Evolutionary conservation across 176 grass and related monocot genomes (phyloP).

Genomic region (Alloteropsis semialata): DNA sequence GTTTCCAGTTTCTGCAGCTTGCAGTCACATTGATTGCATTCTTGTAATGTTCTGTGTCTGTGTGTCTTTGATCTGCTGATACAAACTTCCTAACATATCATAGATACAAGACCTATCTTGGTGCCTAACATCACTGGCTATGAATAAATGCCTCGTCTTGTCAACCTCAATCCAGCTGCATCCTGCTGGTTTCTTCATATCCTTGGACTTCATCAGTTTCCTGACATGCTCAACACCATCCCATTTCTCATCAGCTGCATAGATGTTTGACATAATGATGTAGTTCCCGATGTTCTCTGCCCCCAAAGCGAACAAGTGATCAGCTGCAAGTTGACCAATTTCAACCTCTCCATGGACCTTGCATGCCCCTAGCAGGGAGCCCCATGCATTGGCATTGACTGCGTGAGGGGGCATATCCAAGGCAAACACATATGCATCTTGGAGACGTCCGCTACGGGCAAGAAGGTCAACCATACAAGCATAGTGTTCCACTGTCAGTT

Average conservation of each 20-base stretch:
- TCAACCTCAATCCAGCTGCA: slow-evolving; percentile 72
- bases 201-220: slow-evolving; percentile 59
- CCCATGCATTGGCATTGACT: slow-evolving; percentile 58
- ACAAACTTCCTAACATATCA: slow-evolving; percentile 41
- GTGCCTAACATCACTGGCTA: slow-evolving; percentile 50
- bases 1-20: not conserved
- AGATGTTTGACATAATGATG: slow-evolving; percentile 72
- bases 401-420: slow-evolving; percentile 44
- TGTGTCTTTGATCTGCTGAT: slow-evolving; percentile 54
- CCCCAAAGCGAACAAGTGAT: slow-evolving; percentile 50
- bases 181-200: slow-evolving; percentile 76
- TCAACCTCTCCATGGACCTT: slow-evolving; percentile 55
- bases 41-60: not conserved
- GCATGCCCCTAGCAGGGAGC: slow-evolving; percentile 54
- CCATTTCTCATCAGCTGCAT: slow-evolving; percentile 68
- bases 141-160: slow-evolving; percentile 54
- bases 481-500: slow-evolving; percentile 53
- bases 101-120: slow-evolving; percentile 43
- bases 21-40: not conserved
- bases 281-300: slow-evolving; percentile 51
- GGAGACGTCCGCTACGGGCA: slow-evolving; percentile 42
- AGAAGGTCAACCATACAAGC: slow-evolving; percentile 79
- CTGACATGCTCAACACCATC: slow-evolving; percentile 61
- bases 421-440: slow-evolving; percentile 60
- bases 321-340: slow-evolving; percentile 45